Evolutionary conservation across 2,329 filamentous ascomycete genomes (phyloP).

Genomic region (Paecilomyces sp.): DNA sequence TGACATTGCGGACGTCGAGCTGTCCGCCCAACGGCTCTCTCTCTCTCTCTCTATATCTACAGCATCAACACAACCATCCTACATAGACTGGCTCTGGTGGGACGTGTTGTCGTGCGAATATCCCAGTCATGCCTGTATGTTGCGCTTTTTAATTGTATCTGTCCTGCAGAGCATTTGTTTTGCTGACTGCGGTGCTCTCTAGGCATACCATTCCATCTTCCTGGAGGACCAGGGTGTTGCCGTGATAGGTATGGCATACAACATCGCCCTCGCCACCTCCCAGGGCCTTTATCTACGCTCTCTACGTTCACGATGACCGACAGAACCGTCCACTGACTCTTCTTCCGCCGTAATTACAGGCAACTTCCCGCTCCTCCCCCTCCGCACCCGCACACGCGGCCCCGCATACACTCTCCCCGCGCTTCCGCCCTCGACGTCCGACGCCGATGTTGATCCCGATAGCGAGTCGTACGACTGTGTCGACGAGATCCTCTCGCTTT

Average conservation of each 20-base stretch:
- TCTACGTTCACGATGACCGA: neutral
- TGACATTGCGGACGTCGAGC: conserved; percentile 15
- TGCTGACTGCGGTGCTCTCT: conserved; percentile 1
- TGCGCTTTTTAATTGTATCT: neutral
- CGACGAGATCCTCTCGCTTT: conserved; percentile 85
- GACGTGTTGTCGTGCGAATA: conserved; percentile 4
- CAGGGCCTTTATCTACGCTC: neutral
- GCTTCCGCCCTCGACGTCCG: conserved; percentile 50
- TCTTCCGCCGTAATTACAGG: conserved; percentile 41
- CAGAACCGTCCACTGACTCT: neutral
- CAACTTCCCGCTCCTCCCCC: conserved; percentile 90
- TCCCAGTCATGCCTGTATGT: conserved; percentile 42
- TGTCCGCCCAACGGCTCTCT: conserved; percentile 1
- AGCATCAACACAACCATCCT: conserved; percentile 5
- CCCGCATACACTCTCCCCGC: conserved; percentile 78
- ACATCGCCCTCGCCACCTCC: neutral
- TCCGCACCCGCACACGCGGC: conserved; percentile 92
- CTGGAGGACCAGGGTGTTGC: conserved; percentile 67
- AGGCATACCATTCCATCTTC: conserved; percentile 99
- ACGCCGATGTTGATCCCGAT: conserved; percentile 62
- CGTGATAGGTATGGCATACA: conserved; percentile 48
- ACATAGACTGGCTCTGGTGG: conserved; percentile 14
- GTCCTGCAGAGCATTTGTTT: neutral
- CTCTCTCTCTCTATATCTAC: neutral
- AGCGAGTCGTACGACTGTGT: conserved; percentile 92